phyloP scores from a whole-genome alignment of 2,329 filamentous ascomycete species.

The Hymenoscyphus infarciens region DNA sequence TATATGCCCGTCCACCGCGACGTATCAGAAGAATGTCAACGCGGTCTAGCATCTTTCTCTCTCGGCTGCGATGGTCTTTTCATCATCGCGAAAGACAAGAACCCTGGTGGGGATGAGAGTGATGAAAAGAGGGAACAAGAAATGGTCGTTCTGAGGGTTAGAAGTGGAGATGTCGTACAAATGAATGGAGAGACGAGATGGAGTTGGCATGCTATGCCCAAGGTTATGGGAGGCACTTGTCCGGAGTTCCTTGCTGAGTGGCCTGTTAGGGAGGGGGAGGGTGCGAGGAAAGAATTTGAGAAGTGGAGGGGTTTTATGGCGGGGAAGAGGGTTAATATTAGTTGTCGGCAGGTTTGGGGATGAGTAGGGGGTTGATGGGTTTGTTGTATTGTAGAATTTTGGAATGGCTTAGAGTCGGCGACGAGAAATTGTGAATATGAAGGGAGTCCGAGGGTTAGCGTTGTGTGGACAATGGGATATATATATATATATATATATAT shows the following conservation, averaged over 20 bases:
- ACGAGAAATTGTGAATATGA: too few relatives aligned
- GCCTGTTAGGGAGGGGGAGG: conserved; percentile 50
- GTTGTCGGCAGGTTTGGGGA: conserved; percentile 80
- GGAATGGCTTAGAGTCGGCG: too few relatives aligned
- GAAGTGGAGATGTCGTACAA: conserved; percentile 85
- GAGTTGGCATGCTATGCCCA: conserved; percentile 94
- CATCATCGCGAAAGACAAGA: conserved; percentile 61
- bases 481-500: too few relatives aligned
- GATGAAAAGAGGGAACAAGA: conserved; percentile 33
- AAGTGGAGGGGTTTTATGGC: conserved; percentile 85
- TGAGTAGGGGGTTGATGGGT: conserved; percentile 12
- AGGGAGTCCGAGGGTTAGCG: too few relatives aligned
- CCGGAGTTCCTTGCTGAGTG: conserved; percentile 70
- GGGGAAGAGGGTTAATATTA: conserved; percentile 83
- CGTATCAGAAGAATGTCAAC: conserved; percentile 78
- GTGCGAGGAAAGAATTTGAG: conserved; percentile 42
- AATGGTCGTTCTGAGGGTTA: conserved; percentile 59
- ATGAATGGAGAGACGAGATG: conserved; percentile 81
- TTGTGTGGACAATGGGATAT: too few relatives aligned
- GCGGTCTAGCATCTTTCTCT: conserved; percentile 77
- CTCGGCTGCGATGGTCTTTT: conserved; percentile 90
- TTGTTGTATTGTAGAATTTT: too few relatives aligned
- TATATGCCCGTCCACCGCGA: conserved; percentile 91
- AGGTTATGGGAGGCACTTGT: conserved; percentile 76
- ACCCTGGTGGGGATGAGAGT: conserved; percentile 20